Conservation (phyloP, 306 rosid genomes). For the Medicago ruthenica region DNA sequence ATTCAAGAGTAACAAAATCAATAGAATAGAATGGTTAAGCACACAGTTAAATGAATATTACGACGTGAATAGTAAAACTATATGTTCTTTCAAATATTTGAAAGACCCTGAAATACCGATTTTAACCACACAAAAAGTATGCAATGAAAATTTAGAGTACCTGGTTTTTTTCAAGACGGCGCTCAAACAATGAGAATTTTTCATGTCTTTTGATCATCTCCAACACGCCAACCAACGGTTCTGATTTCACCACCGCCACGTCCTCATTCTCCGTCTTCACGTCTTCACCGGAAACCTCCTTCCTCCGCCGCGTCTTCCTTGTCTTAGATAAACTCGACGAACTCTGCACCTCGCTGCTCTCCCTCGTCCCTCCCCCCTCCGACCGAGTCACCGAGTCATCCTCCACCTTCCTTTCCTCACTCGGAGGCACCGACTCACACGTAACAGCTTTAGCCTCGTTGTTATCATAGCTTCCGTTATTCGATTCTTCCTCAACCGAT, state of each 20-base stretch:
- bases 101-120: conserved; percentile 38
- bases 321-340: conserved; percentile 73
- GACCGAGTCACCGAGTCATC: conserved; percentile 69
- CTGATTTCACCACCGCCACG: conserved; percentile 47
- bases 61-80: neutral
- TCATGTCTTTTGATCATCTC: conserved; percentile 65
- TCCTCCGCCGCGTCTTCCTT: conserved; percentile 49
- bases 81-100: conserved; percentile 14
- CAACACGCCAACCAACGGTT: conserved; percentile 62
- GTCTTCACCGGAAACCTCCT: conserved; percentile 48
- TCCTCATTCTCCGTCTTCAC: conserved; percentile 42
- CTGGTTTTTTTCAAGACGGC: conserved; percentile 76
- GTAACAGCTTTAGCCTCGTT: conserved; percentile 51
- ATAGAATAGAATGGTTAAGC: no score
- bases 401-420: conserved; percentile 53
- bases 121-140: conserved; percentile 30
- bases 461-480: conserved; percentile 69
- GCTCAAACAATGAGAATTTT: conserved; percentile 68
- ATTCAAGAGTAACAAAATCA: no score
- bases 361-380: conserved; percentile 60
- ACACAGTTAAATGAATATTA: neutral
- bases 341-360: conserved; percentile 84
- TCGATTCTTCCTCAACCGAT: conserved; percentile 60
- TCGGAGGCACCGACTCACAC: conserved; percentile 54
- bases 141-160: conserved; percentile 43